A percentile compares a stretch with the other conserved stretches of the same genome.
Conservation (phyloP, 2,329 filamentous ascomycete species). For the Orbilia quercus region DNA sequence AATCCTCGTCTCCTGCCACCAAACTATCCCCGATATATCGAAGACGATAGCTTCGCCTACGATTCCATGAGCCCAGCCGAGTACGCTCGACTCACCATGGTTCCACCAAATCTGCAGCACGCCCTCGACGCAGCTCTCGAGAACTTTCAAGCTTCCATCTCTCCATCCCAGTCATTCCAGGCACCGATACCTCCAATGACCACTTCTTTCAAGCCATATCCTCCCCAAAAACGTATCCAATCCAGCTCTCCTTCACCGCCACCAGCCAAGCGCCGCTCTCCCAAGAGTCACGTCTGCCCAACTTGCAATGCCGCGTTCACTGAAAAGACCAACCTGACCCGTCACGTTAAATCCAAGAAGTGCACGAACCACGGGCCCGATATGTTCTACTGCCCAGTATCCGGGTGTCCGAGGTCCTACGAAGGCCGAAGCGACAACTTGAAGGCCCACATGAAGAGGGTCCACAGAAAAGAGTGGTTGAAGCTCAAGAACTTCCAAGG, state of each 20-base stretch:
- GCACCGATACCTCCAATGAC: constrained; percentile 1
- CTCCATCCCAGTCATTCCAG: constrained; percentile 4
- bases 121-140: constrained; percentile 37
- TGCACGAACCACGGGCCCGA: constrained; percentile 41
- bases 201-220: constrained; percentile 15
- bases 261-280: constrained; percentile 31
- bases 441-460: constrained; percentile 55
- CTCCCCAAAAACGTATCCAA: constrained; percentile 28
- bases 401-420: constrained; percentile 38
- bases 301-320: constrained; percentile 46
- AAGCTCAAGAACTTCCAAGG: constrained; percentile 42
- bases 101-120: constrained; percentile 40
- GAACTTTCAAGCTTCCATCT: constrained; percentile 27
- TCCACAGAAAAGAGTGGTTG: constrained; percentile 49
- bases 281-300: constrained; percentile 38
- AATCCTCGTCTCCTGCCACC: constrained; percentile 32
- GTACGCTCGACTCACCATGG: constrained; percentile 28
- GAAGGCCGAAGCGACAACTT: constrained; percentile 54
- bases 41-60: constrained; percentile 32
- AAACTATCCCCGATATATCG: constrained; percentile 37
- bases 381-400: constrained; percentile 53
- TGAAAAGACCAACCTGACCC: constrained; percentile 52
- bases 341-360: constrained; percentile 52
- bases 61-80: constrained; percentile 25
- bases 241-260: constrained; percentile 45